Evolutionary conservation across 2,329 filamentous ascomycete genomes (phyloP), one percentile per base, ranked within the genome.

Genomic region (Venturia pyrina): DNA sequence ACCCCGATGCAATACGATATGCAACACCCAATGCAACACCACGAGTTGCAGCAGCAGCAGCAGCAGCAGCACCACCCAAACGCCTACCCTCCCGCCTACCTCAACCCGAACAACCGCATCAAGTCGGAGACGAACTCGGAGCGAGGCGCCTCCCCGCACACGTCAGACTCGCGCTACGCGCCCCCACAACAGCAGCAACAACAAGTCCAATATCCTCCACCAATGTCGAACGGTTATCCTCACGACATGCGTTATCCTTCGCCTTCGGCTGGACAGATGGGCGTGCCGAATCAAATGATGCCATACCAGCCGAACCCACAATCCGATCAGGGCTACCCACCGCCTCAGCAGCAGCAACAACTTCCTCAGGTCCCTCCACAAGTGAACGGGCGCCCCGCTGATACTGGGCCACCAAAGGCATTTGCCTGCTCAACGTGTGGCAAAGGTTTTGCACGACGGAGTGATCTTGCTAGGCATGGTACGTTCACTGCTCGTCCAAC

Each of bases 381-480:
- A 73, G 13, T 68, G 72, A 76, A 75, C 70, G 75, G 76, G 71
- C 70, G 71, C 75, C 77, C 70, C 73, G 79, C 69, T 68, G 80
- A 78, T 71, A 73, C 79, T 75, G 74, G 82, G 70, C 81, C 83
- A 40, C 82, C 85, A 13, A 90, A 97, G 78, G 87, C 90, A 1
- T 97, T 95, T 73, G 88, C 91, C 28, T 99, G 95, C 79, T 89
- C 87, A 69, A 93, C 89, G 3, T 99, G 95, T 76, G 85, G 84
- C 66, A 98, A 98, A 78, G 89, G 89, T 32, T 99, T 99, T 75
- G 95, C 95, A 64, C 83, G 95, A 72, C 85, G 95, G 70, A 98
- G 93, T 78, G 95, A 99, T 79, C 85, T 98, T 63, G 91, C 93
- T 69, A 86, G 95, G 72, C 95, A 99, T 78, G 93, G 93, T 97